A percentile compares a stretch with the other conserved stretches of the same genome.
These are phyloP conservation scores for Tetrahymena thermophila DNA, from an alignment of 73 alveolate species.

Conservation along the genomic window DNA sequence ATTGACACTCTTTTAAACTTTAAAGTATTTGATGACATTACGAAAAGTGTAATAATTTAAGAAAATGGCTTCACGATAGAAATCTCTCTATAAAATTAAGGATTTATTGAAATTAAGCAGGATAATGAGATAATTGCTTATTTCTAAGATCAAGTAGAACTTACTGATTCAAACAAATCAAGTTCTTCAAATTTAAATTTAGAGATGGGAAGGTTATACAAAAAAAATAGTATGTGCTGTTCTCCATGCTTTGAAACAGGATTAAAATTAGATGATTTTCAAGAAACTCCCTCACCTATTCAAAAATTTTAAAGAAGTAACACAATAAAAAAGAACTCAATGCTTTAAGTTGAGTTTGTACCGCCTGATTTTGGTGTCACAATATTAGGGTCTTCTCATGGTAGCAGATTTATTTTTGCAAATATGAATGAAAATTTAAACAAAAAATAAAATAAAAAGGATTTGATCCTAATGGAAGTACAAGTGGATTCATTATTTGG, in stretches of 20 bases:
- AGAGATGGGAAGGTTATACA: background rate
- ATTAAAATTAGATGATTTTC: background rate
- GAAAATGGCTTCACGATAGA: conserved; percentile 7
- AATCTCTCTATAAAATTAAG: background rate
- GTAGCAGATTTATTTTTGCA: background rate
- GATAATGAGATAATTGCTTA: conserved; percentile 12
- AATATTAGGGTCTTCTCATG: conserved; percentile 9
- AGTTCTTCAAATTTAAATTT: background rate
- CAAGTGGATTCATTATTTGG: conserved; percentile 29
- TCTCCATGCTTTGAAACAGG: background rate
- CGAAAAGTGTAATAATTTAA: background rate
- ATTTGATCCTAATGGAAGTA: conserved; percentile 37
- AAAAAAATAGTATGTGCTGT: background rate
- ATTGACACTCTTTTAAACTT: conserved; percentile 19
- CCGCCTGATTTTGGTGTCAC: conserved; percentile 37
- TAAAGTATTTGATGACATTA: conserved; percentile 3
- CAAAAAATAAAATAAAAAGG: background rate
- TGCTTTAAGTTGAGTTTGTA: background rate
- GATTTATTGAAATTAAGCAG: background rate
- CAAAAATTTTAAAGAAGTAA: background rate
- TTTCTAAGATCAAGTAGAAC: conserved; percentile 13
- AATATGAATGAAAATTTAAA: background rate
- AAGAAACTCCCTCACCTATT: background rate
- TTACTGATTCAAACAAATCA: conserved; percentile 5
- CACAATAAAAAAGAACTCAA: background rate